Percentiles rank a stretch among this genome's conserved stretches.
Evolutionary conservation across 371 early-diverging fungal species (phyloP).

Genomic region (Syncephalis plumigaleata): DNA sequence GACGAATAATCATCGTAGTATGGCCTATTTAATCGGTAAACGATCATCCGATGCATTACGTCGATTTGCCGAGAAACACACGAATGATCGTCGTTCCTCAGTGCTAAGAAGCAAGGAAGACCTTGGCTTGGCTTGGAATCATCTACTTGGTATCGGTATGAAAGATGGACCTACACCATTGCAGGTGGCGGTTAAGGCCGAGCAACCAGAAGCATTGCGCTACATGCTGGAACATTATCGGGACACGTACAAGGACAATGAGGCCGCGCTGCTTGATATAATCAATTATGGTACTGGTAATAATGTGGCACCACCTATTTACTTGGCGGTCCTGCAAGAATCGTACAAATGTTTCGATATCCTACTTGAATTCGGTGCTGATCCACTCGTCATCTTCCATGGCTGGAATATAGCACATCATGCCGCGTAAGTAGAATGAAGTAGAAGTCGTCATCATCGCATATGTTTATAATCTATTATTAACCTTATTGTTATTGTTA

Average conservation of each 20-base stretch:
- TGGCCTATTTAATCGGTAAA: conserved; percentile 1
- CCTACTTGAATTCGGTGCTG: conserved; percentile 4
- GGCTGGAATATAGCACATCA: conserved; percentile 1
- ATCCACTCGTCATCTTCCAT: neutral
- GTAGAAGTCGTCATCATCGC: neutral
- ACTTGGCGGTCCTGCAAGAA: neutral
- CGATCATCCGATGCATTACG: conserved; percentile 1
- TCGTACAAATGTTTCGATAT: neutral
- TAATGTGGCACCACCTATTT: neutral
- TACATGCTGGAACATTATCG: neutral
- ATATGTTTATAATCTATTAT: too few relatives aligned
- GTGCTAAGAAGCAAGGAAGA: conserved; percentile 1
- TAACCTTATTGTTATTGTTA: too few relatives aligned
- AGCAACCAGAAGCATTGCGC: conserved; percentile 1
- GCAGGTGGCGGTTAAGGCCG: conserved; percentile 3
- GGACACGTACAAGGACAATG: neutral
- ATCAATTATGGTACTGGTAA: neutral
- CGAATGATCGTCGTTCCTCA: neutral
- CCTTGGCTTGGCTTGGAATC: neutral
- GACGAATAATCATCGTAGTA: neutral
- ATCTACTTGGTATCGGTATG: neutral
- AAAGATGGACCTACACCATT: conserved; percentile 2
- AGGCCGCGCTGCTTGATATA: neutral
- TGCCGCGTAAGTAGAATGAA: conserved; percentile 4
- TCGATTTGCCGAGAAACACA: conserved; percentile 3